These are phyloP conservation scores for Hanseniaspora valbyensis DNA, from an alignment of 805 yeast species.

Conservation along the genomic window DNA sequence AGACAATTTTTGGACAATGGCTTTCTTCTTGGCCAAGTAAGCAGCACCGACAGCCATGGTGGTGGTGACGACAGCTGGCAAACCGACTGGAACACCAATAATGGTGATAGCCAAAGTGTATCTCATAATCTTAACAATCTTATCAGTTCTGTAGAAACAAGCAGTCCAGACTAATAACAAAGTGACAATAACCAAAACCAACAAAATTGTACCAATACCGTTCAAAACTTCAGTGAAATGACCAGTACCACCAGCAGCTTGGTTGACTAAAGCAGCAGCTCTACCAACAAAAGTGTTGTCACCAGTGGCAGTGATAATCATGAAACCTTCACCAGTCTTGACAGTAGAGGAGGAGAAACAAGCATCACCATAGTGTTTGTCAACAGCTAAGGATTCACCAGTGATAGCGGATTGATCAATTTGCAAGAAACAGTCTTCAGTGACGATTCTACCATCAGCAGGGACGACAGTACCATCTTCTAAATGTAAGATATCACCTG, in stretches of 20 bases:
- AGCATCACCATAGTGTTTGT: slow-evolving; percentile 78
- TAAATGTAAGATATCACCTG: slow-evolving; percentile 86
- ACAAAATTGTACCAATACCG: slow-evolving; percentile 90
- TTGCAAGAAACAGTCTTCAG: slow-evolving; percentile 78
- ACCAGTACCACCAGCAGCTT: slow-evolving; percentile 86
- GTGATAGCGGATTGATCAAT: slow-evolving; percentile 94
- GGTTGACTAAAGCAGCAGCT: slow-evolving; percentile 93
- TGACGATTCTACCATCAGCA: slow-evolving; percentile 82
- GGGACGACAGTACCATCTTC: slow-evolving; percentile 91
- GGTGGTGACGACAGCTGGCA: slow-evolving; percentile 96
- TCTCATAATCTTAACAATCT: slow-evolving; percentile 78
- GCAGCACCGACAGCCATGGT: slow-evolving; percentile 99
- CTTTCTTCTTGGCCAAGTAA: slow-evolving; percentile 92
- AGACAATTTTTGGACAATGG: slow-evolving; percentile 91
- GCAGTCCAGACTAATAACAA: slow-evolving; percentile 85
- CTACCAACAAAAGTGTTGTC: slow-evolving; percentile 93
- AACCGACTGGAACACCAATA: slow-evolving; percentile 97
- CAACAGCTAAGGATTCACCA: slow-evolving; percentile 95
- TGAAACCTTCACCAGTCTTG: slow-evolving; percentile 89
- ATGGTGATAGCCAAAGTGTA: slow-evolving; percentile 91
- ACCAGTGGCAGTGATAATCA: slow-evolving; percentile 92
- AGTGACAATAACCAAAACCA: slow-evolving; percentile 79
- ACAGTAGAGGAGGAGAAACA: slow-evolving; percentile 88
- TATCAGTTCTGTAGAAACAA: slow-evolving; percentile 84
- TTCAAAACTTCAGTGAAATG: slow-evolving; percentile 95